These are phyloP conservation scores for Aspergillus conjunctus DNA, from an alignment of 495 filamentous ascomycete genomes.

Conservation along the genomic window DNA sequence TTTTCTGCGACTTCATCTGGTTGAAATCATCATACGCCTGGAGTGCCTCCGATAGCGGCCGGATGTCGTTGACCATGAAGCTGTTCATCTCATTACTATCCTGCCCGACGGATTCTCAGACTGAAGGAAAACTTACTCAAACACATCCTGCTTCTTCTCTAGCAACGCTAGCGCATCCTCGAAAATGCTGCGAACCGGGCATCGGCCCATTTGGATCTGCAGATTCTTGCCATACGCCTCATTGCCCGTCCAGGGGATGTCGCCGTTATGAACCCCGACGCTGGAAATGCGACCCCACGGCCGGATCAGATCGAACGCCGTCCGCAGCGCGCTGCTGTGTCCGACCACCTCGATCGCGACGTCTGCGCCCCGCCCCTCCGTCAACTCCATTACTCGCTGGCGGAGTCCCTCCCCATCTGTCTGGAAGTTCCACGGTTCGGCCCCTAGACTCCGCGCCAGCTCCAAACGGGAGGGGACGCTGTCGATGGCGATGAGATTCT, in stretches of 20 bases:
- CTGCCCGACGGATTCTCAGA: background rate
- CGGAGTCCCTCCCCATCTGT: slow-evolving; percentile 59
- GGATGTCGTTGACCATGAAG: slow-evolving; percentile 42
- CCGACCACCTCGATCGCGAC: slow-evolving; percentile 88
- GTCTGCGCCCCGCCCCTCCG: slow-evolving; percentile 71
- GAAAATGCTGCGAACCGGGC: slow-evolving; percentile 64
- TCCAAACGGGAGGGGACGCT: slow-evolving; percentile 71
- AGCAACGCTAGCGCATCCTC: slow-evolving; percentile 18
- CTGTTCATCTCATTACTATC: slow-evolving; percentile 16
- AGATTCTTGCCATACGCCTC: slow-evolving; percentile 91
- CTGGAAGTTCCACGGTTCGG: slow-evolving; percentile 74
- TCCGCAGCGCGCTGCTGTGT: slow-evolving; percentile 69
- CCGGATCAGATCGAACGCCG: slow-evolving; percentile 80
- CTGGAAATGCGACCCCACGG: slow-evolving; percentile 82
- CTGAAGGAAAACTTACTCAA: slow-evolving; percentile 30
- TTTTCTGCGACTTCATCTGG: slow-evolving; percentile 39
- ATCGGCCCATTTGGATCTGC: slow-evolving; percentile 85
- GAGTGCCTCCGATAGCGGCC: slow-evolving; percentile 39
- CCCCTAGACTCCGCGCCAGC: slow-evolving; percentile 70
- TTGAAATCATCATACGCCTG: slow-evolving; percentile 43
- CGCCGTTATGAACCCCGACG: slow-evolving; percentile 85
- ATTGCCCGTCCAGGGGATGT: slow-evolving; percentile 84
- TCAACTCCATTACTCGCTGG: slow-evolving; percentile 67
- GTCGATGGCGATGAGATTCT: slow-evolving; percentile 80
- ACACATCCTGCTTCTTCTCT: slow-evolving; percentile 31